phyloP scores from a whole-genome alignment of 2,329 filamentous ascomycete genomes.

The Xylariaceae sp. region DNA sequence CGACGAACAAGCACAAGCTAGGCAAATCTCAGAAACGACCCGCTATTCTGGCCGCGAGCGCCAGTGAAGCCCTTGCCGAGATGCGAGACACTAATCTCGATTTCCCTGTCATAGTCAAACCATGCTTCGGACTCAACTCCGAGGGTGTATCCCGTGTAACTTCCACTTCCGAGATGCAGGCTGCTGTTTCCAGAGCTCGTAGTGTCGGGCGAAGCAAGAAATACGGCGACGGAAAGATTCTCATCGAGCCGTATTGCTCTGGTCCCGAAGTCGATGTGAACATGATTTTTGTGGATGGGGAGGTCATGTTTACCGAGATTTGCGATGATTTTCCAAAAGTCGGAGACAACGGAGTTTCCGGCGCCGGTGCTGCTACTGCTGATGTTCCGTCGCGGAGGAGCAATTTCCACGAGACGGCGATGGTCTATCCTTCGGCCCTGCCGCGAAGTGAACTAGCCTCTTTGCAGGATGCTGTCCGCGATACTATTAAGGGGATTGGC shows the following conservation, averaged over 20 bases:
- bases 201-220: conserved; percentile 3
- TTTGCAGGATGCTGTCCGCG: conserved; percentile 16
- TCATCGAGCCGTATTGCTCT: conserved; percentile 26
- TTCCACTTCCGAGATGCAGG: conserved; percentile 6
- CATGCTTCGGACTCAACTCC: conserved; percentile 26
- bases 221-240: conserved; percentile 13
- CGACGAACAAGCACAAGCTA: conserved; percentile 27
- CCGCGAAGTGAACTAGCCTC: conserved; percentile 19
- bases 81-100: conserved; percentile 12
- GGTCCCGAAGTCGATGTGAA: conserved; percentile 30
- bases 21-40: conserved; percentile 20
- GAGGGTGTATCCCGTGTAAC: conserved; percentile 27
- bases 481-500: conserved; percentile 20
- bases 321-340: conserved; percentile 29
- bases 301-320: conserved; percentile 27
- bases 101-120: conserved; percentile 29
- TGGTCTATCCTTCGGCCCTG: conserved; percentile 28
- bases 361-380: too few species aligned
- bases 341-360: conserved; percentile 14
- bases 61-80: conserved; percentile 19
- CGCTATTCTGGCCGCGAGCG: conserved; percentile 17
- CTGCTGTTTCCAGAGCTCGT: conserved; percentile 8
- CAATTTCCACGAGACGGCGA: conserved; percentile 27
- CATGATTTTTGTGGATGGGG: conserved; percentile 24
- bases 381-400: conserved; percentile 5